Evolutionary conservation across 352 stramenopile genomes (phyloP).

Genomic region (Globisporangium irregulare): DNA sequence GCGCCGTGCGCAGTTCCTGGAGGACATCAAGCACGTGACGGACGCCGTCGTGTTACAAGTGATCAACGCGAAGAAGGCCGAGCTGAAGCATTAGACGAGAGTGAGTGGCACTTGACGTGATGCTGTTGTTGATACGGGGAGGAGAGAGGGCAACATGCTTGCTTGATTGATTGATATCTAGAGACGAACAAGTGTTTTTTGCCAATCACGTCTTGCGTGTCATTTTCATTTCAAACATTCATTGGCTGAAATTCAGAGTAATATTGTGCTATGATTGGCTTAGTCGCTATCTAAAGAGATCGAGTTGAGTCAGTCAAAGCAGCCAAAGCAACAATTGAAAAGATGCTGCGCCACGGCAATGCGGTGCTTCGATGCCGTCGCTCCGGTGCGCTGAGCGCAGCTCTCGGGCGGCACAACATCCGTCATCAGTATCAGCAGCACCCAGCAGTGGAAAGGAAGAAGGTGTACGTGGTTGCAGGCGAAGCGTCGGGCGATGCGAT

Average conservation of each 20-base stretch:
- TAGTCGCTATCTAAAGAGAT: not conserved
- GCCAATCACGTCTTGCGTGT: not conserved
- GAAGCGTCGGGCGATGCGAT: constrained; percentile 79
- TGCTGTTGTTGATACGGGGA: not conserved
- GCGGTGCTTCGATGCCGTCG: not conserved
- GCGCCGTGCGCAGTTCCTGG: constrained; percentile 41
- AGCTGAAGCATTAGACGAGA: constrained; percentile 47
- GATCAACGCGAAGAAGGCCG: constrained; percentile 57
- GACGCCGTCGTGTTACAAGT: constrained; percentile 58
- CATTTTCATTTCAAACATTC: not conserved
- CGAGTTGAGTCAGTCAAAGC: not conserved
- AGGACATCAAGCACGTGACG: constrained; percentile 51
- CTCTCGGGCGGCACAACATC: too few species aligned
- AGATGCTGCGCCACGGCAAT: not conserved
- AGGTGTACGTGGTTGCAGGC: constrained; percentile 66
- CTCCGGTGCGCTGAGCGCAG: not conserved
- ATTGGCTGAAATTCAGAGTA: not conserved
- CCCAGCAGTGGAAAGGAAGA: constrained; percentile 6
- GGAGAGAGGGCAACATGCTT: not conserved
- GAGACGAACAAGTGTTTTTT: constrained; percentile 1
- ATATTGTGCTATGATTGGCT: not conserved
- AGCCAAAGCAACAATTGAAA: not conserved
- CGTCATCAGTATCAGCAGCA: not conserved
- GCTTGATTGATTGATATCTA: not conserved
- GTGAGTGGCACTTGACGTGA: not conserved